Conservation (phyloP, 352 stramenopile genomes). For the Pythium oligandrum region DNA sequence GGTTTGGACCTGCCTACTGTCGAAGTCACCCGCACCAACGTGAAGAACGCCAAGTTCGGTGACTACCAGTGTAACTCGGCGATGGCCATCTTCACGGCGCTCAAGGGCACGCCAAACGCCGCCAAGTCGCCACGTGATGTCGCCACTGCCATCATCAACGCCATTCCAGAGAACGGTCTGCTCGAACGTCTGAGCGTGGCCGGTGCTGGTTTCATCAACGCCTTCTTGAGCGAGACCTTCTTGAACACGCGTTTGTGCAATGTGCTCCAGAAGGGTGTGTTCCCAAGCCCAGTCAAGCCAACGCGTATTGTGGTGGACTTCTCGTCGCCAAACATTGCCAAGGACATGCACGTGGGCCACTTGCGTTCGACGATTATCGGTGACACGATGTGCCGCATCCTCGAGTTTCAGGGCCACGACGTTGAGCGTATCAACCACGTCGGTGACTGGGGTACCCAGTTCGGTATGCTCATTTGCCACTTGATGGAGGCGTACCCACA, state of each 20-base stretch:
- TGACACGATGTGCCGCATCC: slow-evolving; percentile 80
- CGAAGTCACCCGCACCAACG: slow-evolving; percentile 66
- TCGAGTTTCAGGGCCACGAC: slow-evolving; percentile 84
- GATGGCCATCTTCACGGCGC: slow-evolving; percentile 95
- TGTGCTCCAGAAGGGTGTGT: slow-evolving; percentile 71
- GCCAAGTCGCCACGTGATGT: slow-evolving; percentile 79
- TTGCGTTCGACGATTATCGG: slow-evolving; percentile 90
- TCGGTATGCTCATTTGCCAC: slow-evolving; percentile 99
- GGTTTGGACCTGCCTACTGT: slow-evolving; percentile 45
- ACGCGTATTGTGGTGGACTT: slow-evolving; percentile 80
- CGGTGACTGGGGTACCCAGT: slow-evolving; percentile 91
- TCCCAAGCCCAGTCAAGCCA: slow-evolving; percentile 77
- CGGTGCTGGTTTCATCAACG: slow-evolving; percentile 98
- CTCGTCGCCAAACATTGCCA: slow-evolving; percentile 85
- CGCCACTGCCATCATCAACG: slow-evolving; percentile 86
- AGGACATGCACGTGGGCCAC: slow-evolving; percentile 89
- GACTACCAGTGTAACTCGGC: slow-evolving; percentile 99
- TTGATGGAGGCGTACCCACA: slow-evolving; percentile 96
- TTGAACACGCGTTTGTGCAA: slow-evolving; percentile 61
- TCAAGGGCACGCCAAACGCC: slow-evolving; percentile 88
- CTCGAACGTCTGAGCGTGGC: slow-evolving; percentile 91
- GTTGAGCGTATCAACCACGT: slow-evolving; percentile 85
- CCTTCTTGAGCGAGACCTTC: slow-evolving; percentile 87
- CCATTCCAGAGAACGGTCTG: slow-evolving; percentile 75
- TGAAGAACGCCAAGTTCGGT: slow-evolving; percentile 81